Conservation (phyloP, 2,329 filamentous ascomycete species). For the Periconia macrospinosa region DNA sequence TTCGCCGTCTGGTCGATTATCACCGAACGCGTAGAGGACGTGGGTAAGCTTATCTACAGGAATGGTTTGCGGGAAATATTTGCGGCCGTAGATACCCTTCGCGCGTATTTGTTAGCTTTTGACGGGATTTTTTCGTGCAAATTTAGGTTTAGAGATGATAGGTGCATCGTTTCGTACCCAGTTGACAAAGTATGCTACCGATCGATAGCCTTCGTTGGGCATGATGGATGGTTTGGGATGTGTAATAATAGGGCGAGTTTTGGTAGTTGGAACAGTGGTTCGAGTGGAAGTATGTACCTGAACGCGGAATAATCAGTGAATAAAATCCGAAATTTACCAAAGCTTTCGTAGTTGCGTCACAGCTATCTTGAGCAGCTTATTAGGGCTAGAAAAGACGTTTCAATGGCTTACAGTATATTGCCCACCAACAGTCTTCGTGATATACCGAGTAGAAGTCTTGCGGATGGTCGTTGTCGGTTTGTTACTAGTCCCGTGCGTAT, state of each 20-base stretch:
- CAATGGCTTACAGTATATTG: neutral
- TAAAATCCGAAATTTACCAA: neutral
- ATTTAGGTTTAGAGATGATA: neutral
- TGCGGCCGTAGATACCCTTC: conserved; percentile 80
- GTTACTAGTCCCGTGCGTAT: neutral
- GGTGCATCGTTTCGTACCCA: conserved; percentile 48
- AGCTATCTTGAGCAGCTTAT: neutral
- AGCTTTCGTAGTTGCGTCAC: neutral
- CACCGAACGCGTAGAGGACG: conserved; percentile 88
- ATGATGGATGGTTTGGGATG: conserved; percentile 12
- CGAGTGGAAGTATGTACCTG: neutral
- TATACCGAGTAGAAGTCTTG: neutral
- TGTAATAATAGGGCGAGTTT: neutral
- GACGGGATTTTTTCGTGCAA: too few relatives aligned
- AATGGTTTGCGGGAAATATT: conserved; percentile 83
- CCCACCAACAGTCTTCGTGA: neutral
- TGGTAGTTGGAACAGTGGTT: neutral
- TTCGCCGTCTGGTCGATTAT: conserved; percentile 79
- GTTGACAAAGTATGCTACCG: conserved; percentile 75
- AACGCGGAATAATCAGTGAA: neutral
- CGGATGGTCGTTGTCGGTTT: neutral
- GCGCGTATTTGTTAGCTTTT: neutral
- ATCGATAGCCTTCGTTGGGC: conserved; percentile 51
- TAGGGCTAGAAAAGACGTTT: too few relatives aligned
- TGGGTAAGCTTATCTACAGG: conserved; percentile 82